A percentile compares a stretch with the other conserved stretches of the same genome.
Evolutionary conservation across 176 grass and related monocot species (phyloP).

Genomic region (Metroxylon sagu): DNA sequence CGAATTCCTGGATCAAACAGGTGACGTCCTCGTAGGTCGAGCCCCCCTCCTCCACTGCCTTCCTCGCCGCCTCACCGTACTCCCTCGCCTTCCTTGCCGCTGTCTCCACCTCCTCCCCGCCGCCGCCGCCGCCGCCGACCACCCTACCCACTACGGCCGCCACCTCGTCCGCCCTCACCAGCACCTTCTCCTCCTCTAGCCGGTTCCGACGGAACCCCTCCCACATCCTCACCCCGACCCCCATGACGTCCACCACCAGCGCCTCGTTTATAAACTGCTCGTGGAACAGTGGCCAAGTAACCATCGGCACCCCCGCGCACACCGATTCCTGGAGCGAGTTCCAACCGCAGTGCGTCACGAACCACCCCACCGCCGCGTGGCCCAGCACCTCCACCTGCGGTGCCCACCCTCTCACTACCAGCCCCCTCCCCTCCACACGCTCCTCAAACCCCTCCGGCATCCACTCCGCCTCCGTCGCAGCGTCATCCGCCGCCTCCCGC

Average conservation of each 20-base stretch:
- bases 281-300: not conserved
- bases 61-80: not conserved
- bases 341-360: constrained; percentile 1
- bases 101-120: not conserved
- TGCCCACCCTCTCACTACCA: not conserved
- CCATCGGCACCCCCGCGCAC: not conserved
- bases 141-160: no score
- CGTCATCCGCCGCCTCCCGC: not conserved
- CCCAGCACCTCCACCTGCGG: constrained; percentile 2
- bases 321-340: not conserved
- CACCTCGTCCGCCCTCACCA: not conserved
- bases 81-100: constrained; percentile 5
- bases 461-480: no score
- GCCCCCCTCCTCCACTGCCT: constrained; percentile 4
- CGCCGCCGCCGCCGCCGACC: no score
- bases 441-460: not conserved
- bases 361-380: not conserved
- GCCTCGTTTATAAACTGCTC: not conserved
- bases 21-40: not conserved
- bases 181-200: not conserved
- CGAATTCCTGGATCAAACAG: not conserved
- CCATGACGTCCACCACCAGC: not conserved
- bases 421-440: not conserved
- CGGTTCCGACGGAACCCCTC: not conserved
- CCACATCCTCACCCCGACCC: not conserved